Base-by-base conservation (phyloP, 192 early-diverging fungal species). In the Umbelopsis ramanniana region DNA sequence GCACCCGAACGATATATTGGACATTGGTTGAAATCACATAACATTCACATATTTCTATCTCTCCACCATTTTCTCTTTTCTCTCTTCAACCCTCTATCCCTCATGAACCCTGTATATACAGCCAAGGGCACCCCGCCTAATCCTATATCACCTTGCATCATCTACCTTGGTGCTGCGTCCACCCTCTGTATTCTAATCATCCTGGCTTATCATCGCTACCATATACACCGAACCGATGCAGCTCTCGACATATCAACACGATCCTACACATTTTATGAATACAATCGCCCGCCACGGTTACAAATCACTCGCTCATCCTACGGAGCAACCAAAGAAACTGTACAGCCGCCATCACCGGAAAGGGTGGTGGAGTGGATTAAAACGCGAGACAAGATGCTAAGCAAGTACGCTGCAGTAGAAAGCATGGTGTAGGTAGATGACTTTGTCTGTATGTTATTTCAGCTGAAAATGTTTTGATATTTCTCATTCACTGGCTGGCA, bases 191-290 rank as follows among this genome's bases (percentile, higher is more conserved):
- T 50, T 50, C 4, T 50, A 17, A 21, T n/a, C 48, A 37, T 63
- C 14, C 57, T 63, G 0, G 29, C 17, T 26, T 38, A 38, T 12
- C 12, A 19, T 2, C 35, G 26, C 0, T 63, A 63, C 33, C 57
- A 33, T 4, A 5, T n/a, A 19, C 26, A n/a, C 29, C 12, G 17
- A 35, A 37, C 33, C 33, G 57, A 63, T 15, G 24, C 12, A 63
- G 0, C 26, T 29, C 14, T 37, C 3, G 14, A 19, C 14, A 6
- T 19, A 17, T 37, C 57, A 37, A 17, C 19, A 63, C 29, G 29
- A 5, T 63, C 57, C 10, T 19, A 29, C 15, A 63, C 33, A 35
- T 63, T 63, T 37, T 63, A 63, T 15, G 57, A 63, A 35, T 63
- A 63, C 33, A 63, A 63, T 19, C 57, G 33, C 2, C 17, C 57